Evolutionary conservation across 208 protist genomes (phyloP), one percentile per base, ranked within the genome.

Genomic region (Willaertia magna): DNA sequence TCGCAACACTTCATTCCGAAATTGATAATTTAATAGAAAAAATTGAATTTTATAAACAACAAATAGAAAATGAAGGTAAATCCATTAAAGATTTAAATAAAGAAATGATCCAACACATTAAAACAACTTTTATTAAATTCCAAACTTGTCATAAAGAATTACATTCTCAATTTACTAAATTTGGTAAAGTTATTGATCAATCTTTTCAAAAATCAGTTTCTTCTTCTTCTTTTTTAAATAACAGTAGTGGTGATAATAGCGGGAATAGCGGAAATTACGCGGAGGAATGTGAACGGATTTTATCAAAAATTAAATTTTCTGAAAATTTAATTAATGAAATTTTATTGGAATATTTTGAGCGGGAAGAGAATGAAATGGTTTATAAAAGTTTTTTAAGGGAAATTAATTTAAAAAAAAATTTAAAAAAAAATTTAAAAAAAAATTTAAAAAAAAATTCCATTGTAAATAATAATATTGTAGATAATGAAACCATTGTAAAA

Each of bases 131-230:
- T n/a, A 67, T 26, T 34, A 67, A 67, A 67, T 67, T 89, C 26
- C 46, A 44, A 46, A 79, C 47, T 14, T 83, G 85, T 84, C 84
- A 87, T n/a, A 89, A 87, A 78, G 87, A 89, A 42, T 79, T 85
- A 22, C 85, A 89, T 87, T 46, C 87, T 39, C 51, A 61, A 30
- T 83, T 89, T 46, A 79, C 75, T n/a, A 89, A 89, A 84, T 87
- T 87, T 78, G 87, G 87, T 30, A 89, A 89, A 78, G 3, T 52
- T 26, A 43, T 87, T 42, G 84, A 89, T 39, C 85, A 87, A 9
- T 74, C 74, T 47, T 52, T n/a, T 26, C 26, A 12, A 46, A 59
- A 61, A n/a, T n/a, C n/a, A 30, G 59, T 74, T 74, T 74, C 26
- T 39, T 74, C 12, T 74, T 39, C n/a, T n/a, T n/a, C n/a, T n/a